Conservation (phyloP, 805 yeast genomes). For the Schwanniomyces pseudopolymorphus region DNA sequence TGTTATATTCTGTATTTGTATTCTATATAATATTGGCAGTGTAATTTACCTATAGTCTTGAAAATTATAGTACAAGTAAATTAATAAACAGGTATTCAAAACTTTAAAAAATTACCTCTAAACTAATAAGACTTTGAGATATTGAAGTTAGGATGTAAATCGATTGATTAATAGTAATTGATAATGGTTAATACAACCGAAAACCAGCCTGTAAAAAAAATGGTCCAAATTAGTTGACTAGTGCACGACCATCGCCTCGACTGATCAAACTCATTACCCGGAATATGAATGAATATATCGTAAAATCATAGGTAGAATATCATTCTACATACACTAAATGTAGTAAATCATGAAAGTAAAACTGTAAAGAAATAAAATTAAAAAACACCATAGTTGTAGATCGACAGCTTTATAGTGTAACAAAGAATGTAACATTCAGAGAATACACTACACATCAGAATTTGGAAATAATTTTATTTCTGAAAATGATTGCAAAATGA, state of each 20-base stretch:
- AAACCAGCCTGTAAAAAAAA: background rate
- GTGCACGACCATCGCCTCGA: too few species aligned
- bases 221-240: background rate
- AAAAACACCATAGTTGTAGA: too few species aligned
- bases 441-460: too few species aligned
- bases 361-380: too few species aligned
- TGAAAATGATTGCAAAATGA: too few species aligned
- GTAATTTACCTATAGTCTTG: background rate
- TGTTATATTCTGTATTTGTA: background rate
- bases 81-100: background rate
- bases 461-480: too few species aligned
- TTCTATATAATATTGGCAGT: background rate
- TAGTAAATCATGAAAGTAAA: too few species aligned
- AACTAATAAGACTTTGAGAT: background rate
- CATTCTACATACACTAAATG: too few species aligned
- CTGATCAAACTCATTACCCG: constrained; percentile 1
- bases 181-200: background rate
- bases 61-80: constrained; percentile 2
- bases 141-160: background rate
- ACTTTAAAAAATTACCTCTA: background rate
- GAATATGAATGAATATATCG: too few species aligned
- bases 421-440: too few species aligned
- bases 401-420: too few species aligned
- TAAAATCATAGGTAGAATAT: too few species aligned
- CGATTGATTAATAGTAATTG: background rate